Base-by-base conservation (phyloP, 2,329 filamentous ascomycete species). In the Trichoderma sp. region DNA sequence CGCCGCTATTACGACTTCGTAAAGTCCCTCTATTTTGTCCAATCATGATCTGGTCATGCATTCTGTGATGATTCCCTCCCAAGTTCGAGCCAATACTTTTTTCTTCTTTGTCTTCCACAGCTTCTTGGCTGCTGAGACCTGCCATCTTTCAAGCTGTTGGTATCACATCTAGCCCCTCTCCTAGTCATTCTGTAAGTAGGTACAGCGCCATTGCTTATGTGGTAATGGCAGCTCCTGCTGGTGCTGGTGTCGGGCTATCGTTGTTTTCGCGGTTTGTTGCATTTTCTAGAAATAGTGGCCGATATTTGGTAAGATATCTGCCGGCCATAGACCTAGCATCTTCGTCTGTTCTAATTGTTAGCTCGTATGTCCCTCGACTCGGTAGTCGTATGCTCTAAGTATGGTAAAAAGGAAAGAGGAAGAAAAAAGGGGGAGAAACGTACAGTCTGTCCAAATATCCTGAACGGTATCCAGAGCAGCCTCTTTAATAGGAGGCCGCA, bases 361-460 rank as follows among this genome's bases (percentile, higher is more conserved):
- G 71, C 43, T 15, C 6, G 20, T 9, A 3, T 2, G 17, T 6
- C 20, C 23, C 9, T 23, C 12, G 7, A 12, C 6, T 7, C 23
- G 7, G 17, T 32, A 47, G 17, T 6, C 4, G 3, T 11, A 26
- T 26, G 9, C 20, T 12, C 13, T 3, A 3, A 43, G 30, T 1
- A 28, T 9, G 6, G 28, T 11, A 23, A n/a, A 12, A 11, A 4
- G 39, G 1, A 11, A 17, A 1, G 4, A 64, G 23, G 8, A 11
- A 34, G 13, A 62, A 12, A n/a, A 58, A 50, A 32, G 36, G 1
- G 36, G 2, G 3, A 43, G 8, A 5, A 15, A 84, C 88, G 83
- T 82, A 90, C 88, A 91, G 73, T 90, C 89, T 17, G 84, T 82
- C 88, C 90, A 92, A 73, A 92, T 88, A 73, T 88, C 89, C 76